Percentiles rank a stretch among this genome's conserved stretches.
Evolutionary conservation across 306 rosid genomes (phyloP).

Genomic region (Vigna reflexopilosa): DNA sequence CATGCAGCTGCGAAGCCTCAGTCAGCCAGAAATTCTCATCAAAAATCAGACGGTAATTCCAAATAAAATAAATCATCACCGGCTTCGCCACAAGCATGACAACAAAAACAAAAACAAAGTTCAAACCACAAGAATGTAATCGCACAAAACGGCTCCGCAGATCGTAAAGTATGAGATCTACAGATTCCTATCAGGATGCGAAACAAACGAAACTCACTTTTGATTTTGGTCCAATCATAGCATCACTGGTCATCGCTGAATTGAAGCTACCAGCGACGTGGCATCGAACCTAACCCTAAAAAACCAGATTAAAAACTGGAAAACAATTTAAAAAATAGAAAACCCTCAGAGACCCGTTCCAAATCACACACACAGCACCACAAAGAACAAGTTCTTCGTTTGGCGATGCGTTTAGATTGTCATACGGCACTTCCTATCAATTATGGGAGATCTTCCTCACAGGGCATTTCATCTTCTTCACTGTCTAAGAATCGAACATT

Average conservation of each 20-base stretch:
- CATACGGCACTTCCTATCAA: constrained; percentile 99
- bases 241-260: constrained; percentile 66
- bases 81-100: constrained; percentile 45
- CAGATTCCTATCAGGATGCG: constrained; percentile 87
- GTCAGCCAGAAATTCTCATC: constrained; percentile 69
- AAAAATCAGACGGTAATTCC: constrained; percentile 89
- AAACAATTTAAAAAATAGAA: rapidly evolving
- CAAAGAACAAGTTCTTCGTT: constrained; percentile 20
- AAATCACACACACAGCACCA: constrained; percentile 70
- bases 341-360: constrained; percentile 85
- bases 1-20: constrained; percentile 55
- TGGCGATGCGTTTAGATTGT: constrained; percentile 70
- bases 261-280: constrained; percentile 71
- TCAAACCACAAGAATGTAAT: constrained; percentile 49
- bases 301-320: rapidly evolving
- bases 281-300: constrained; percentile 56
- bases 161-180: constrained; percentile 42
- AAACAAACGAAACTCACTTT: constrained; percentile 47
- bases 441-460: constrained; percentile 76
- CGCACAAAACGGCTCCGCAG: constrained; percentile 84
- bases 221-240: constrained; percentile 77
- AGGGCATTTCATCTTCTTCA: constrained; percentile 32
- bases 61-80: constrained; percentile 59
- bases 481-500: not conserved
- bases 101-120: not conserved